phyloP scores from a whole-genome alignment of 1,284 basidiomycete genomes.

The Sutorius eximius region DNA sequence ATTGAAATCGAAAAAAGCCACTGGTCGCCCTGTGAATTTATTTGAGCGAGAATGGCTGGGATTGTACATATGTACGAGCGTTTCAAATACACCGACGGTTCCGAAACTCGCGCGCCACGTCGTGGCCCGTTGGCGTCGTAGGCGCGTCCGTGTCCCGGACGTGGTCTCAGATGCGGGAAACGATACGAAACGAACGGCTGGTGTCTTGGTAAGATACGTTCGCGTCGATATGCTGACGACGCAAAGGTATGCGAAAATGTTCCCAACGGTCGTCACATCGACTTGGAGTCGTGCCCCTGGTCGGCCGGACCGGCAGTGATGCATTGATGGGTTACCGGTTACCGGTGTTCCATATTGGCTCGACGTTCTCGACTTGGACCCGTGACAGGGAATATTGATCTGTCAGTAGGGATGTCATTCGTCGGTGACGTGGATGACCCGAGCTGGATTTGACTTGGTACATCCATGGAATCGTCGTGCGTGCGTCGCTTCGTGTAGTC shows the following conservation, averaged over 20 bases:
- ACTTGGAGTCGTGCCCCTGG: neutral
- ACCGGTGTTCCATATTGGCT: neutral
- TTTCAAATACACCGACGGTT: neutral
- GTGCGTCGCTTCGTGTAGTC: too few relatives aligned
- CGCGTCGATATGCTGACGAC: neutral
- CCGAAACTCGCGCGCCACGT: neutral
- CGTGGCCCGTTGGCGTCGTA: neutral
- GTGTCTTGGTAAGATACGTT: neutral
- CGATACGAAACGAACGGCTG: neutral
- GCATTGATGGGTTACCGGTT: too few relatives aligned
- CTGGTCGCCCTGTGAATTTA: neutral
- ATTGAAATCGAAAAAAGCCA: neutral
- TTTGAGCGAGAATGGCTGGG: neutral
- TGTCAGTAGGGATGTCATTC: neutral
- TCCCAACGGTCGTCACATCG: neutral
- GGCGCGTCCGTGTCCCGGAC: neutral
- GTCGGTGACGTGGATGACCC: neutral
- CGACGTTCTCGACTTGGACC: neutral
- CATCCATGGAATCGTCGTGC: neutral
- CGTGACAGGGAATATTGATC: neutral
- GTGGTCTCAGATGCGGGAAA: neutral
- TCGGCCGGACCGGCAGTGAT: too few relatives aligned
- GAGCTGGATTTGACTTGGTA: neutral
- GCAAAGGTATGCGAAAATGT: neutral
- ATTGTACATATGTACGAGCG: neutral